Conservation (phyloP, 495 filamentous ascomycete species). For the Extremus antarcticus region DNA sequence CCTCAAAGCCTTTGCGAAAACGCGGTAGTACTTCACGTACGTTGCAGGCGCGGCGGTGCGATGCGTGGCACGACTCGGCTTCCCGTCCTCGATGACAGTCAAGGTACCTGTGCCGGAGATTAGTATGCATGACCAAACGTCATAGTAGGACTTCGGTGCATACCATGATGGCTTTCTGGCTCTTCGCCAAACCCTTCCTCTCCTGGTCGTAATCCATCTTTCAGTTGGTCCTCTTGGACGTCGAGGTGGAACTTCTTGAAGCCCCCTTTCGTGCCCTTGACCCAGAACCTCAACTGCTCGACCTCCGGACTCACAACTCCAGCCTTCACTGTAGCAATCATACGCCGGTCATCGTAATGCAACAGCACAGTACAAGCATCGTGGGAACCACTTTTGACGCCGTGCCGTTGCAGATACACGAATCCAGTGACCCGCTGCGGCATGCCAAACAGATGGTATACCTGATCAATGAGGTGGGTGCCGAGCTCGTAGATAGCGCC, state of each 20-base stretch:
- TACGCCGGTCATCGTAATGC: constrained; percentile 48
- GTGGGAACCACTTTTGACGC: constrained; percentile 45
- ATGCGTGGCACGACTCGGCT: constrained; percentile 47
- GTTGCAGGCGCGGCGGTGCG: constrained; percentile 54
- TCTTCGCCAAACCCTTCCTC: constrained; percentile 60
- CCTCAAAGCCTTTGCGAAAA: constrained; percentile 54
- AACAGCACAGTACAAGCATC: constrained; percentile 61
- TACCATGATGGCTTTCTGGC: constrained; percentile 42
- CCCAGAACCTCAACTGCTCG: constrained; percentile 67
- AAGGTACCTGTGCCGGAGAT: neutral
- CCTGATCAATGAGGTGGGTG: constrained; percentile 74
- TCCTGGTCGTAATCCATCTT: constrained; percentile 53
- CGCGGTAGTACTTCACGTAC: constrained; percentile 61
- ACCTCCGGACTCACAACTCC: constrained; percentile 57
- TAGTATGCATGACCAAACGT: constrained; percentile 28
- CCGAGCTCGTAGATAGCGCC: constrained; percentile 76
- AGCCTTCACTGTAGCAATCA: constrained; percentile 57
- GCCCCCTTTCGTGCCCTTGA: constrained; percentile 67
- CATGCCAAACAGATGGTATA: constrained; percentile 64
- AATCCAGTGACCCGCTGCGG: constrained; percentile 59
- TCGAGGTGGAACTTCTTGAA: constrained; percentile 74
- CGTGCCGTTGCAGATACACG: constrained; percentile 51
- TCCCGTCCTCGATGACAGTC: constrained; percentile 31
- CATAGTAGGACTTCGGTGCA: no score
- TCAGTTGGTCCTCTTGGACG: constrained; percentile 72